Evolutionary conservation across 192 early-diverging fungal species (phyloP).

Genomic region (Backusella tarrabulga): DNA sequence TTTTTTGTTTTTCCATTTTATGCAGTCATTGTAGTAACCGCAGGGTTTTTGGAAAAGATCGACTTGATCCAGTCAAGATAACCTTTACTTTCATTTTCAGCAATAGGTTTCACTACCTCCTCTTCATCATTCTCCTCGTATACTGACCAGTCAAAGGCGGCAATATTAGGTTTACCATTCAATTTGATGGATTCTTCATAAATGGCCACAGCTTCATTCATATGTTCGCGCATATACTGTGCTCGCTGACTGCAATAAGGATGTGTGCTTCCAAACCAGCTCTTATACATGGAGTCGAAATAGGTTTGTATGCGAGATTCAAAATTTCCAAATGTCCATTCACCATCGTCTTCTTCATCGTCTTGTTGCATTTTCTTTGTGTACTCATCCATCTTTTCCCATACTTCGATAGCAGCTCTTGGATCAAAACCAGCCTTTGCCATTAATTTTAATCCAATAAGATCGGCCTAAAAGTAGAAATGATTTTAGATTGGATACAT

Average conservation of each 20-base stretch:
- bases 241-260: slow-evolving; percentile 20
- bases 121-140: background rate
- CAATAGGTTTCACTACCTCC: background rate
- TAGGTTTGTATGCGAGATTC: background rate
- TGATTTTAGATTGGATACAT: background rate
- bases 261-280: slow-evolving; percentile 27
- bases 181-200: slow-evolving; percentile 17
- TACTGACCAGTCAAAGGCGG: background rate
- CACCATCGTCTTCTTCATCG: background rate
- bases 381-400: slow-evolving; percentile 42
- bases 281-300: slow-evolving; percentile 9
- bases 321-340: background rate
- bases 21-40: background rate
- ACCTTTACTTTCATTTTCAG: background rate
- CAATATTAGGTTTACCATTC: slow-evolving; percentile 17
- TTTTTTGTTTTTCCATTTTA: background rate
- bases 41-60: background rate
- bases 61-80: background rate
- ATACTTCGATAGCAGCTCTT: slow-evolving; percentile 41
- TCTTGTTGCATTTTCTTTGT: slow-evolving; percentile 3
- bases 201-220: slow-evolving; percentile 12
- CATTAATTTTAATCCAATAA: slow-evolving; percentile 45
- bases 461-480: slow-evolving; percentile 33
- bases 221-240: slow-evolving; percentile 23
- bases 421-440: slow-evolving; percentile 53